A percentile compares a stretch with the other conserved stretches of the same genome.
Conservation (phyloP, 2,329 filamentous ascomycete species). For the Fusarium paranaense region DNA sequence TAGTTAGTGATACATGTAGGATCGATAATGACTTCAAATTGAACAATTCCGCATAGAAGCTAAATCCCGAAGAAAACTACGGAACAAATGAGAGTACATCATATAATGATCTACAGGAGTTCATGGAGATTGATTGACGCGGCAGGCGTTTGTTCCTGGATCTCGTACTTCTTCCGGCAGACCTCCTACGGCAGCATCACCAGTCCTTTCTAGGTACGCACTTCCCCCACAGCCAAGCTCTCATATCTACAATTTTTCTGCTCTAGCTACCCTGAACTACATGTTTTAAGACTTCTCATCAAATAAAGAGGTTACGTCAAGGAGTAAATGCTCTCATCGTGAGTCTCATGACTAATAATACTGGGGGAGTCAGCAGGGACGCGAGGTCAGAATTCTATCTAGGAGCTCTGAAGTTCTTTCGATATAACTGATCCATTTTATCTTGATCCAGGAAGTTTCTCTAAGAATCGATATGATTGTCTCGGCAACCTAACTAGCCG, state of each 20-base stretch:
- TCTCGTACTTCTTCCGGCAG: not conserved
- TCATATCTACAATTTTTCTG: not conserved
- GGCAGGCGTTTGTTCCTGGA: not conserved
- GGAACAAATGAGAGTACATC: not conserved
- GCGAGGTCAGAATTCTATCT: not conserved
- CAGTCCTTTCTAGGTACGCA: not conserved
- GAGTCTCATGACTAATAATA: not conserved
- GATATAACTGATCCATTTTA: not conserved
- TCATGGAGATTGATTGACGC: not conserved
- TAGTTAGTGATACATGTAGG: not conserved
- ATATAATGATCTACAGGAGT: not conserved
- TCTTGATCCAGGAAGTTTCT: not conserved
- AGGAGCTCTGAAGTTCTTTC: not conserved
- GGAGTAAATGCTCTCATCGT: not conserved
- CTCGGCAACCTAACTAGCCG: not conserved
- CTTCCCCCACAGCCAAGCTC: not conserved
- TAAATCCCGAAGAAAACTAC: not conserved
- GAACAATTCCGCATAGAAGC: not conserved
- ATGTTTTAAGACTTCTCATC: not conserved
- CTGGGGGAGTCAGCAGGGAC: not conserved
- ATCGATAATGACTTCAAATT: not conserved
- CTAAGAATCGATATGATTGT: not conserved
- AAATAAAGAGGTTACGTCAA: not conserved
- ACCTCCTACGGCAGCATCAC: not conserved
- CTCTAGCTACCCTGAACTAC: not conserved